Base-by-base conservation (phyloP, 2,329 filamentous ascomycete genomes). In the Neodidymelliopsis sp. region DNA sequence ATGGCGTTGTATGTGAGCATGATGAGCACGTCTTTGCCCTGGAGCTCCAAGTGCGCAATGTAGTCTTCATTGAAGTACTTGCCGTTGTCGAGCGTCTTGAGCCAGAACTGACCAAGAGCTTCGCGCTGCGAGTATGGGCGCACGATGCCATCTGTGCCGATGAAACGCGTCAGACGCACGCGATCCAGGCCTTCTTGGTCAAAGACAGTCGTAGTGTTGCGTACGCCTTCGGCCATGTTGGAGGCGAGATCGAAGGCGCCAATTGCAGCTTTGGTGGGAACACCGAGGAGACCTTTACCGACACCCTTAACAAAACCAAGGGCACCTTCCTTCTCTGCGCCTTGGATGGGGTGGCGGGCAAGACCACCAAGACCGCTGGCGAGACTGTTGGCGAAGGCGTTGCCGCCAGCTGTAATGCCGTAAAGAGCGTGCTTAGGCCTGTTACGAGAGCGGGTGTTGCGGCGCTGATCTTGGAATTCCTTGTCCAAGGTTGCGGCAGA, bases 31-130 rank as follows among this genome's bases (percentile, higher is more conserved):
- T 95, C 92, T 71, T 94, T 90, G 53, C 87, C 85, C 9, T 91
- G 89, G 19, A 99, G 83, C 74, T 99, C 93, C 4, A 99, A 80
- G 70, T 99, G 95, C 4, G 92, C 95, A 71, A 99, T 94, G 77
- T 99, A 99, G 69, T 91, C 84, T 74, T 99, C 94, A 75, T 96
- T 88, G 82, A 99, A 99, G 79, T 93, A 97, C 72, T 92, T 94
- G 54, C 94, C 94, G 58, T 97, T 94, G 75, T 99, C 94, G 9
- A 96, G 86, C 50, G 96, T 96, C 81, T 99, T 99, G 57, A 99
- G 86, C 95, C 94, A 99, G 79, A 91, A 97, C 72, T 99, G 94
- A 0, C 94, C 94, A 3, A 99, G 85, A 0, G 94, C 92, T 78
- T 99, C 94, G 35, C 94, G 90, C 69, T 96, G 90, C 46, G 87